These are phyloP conservation scores for Pseudopyrenochaeta lycopersici DNA, from an alignment of 2,329 filamentous ascomycete species.

Conservation along the genomic window DNA sequence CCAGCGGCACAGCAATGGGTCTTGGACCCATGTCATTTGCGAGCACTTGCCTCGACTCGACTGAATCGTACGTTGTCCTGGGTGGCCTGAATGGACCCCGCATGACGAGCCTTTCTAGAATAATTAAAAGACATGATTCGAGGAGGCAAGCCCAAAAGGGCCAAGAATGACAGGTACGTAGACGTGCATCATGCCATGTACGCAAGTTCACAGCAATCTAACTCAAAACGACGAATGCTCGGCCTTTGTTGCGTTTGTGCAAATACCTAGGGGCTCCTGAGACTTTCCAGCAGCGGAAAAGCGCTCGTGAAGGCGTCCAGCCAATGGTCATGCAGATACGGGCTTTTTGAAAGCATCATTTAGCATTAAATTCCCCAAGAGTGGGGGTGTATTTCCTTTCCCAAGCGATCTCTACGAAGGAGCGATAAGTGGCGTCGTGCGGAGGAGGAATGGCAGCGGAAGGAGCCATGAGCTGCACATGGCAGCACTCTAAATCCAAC, in stretches of 20 bases:
- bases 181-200: conserved; percentile 11
- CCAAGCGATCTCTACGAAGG: conserved; percentile 2
- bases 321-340: not conserved
- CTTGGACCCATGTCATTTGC: conserved; percentile 3
- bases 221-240: not conserved
- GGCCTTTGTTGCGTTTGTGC: not conserved
- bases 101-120: conserved; percentile 10
- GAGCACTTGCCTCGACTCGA: conserved; percentile 6
- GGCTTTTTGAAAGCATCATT: not conserved
- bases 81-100: conserved; percentile 18
- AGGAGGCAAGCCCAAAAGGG: not conserved
- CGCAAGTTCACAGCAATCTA: conserved; percentile 4
- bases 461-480: conserved; percentile 10
- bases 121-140: conserved; percentile 8
- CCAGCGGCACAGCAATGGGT: conserved; percentile 10
- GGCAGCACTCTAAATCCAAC: not conserved
- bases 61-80: conserved; percentile 16
- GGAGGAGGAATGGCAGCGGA: conserved; percentile 1
- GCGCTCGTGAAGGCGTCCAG: not conserved
- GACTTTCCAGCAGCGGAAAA: not conserved
- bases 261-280: not conserved
- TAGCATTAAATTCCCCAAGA: not conserved
- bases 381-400: not conserved
- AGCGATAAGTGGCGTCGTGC: conserved; percentile 3
- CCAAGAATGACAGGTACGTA: conserved; percentile 12